phyloP scores from a whole-genome alignment of 2,329 filamentous ascomycete species.

The Acrodontium crateriforme region DNA sequence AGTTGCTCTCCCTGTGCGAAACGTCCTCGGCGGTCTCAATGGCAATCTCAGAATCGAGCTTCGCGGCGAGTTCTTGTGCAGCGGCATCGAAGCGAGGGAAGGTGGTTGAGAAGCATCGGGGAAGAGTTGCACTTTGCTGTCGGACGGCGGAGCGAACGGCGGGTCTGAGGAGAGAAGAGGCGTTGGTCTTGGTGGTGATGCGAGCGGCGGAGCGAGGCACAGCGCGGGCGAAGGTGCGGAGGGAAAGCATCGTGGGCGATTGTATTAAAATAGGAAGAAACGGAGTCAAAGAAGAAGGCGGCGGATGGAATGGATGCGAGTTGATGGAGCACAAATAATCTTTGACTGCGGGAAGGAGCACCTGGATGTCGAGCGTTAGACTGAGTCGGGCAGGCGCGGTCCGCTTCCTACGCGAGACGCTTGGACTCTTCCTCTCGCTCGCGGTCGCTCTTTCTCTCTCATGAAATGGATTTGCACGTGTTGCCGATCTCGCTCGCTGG shows the following conservation, averaged over 20 bases:
- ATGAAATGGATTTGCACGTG: no score
- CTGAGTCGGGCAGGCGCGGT: no score
- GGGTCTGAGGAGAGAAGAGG: slow-evolving; percentile 24
- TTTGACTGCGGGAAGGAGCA: no score
- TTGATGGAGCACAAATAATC: no score
- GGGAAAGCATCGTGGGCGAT: slow-evolving; percentile 1
- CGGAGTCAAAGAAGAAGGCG: no score
- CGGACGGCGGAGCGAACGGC: slow-evolving; percentile 9
- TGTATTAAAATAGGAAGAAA: no score
- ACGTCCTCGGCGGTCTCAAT: slow-evolving; percentile 61
- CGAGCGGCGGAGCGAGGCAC: slow-evolving; percentile 1
- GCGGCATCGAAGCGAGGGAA: slow-evolving; percentile 30
- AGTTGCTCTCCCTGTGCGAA: slow-evolving; percentile 40
- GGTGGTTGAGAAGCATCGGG: slow-evolving; percentile 31
- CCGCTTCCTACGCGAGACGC: no score
- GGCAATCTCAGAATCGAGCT: slow-evolving; percentile 71
- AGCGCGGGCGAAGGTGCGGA: slow-evolving; percentile 1
- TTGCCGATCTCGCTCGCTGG: no score
- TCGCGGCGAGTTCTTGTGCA: slow-evolving; percentile 69
- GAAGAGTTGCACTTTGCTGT: slow-evolving; percentile 8
- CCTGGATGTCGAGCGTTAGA: no score
- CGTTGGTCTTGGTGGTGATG: slow-evolving; percentile 25
- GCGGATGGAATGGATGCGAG: no score
- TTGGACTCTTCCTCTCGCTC: no score
- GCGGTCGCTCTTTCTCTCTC: no score